Percentiles rank a stretch among this genome's conserved stretches.
phyloP scores from a whole-genome alignment of 495 filamentous ascomycete genomes.

The Talaromyces wortmannii region DNA sequence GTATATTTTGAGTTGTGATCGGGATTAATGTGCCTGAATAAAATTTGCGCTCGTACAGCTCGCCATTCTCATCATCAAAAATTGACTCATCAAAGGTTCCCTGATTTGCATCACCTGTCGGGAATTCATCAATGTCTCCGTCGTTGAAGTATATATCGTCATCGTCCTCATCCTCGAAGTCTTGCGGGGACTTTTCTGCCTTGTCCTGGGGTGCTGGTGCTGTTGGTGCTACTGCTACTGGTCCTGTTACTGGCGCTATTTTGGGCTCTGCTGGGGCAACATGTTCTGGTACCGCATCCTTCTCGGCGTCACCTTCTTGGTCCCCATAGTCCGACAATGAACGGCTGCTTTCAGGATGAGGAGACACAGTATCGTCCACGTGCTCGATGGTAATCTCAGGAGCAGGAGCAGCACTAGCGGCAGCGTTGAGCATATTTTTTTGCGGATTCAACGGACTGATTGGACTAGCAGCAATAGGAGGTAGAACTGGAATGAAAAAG shows the following conservation, averaged over 20 bases:
- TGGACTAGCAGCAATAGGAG: constrained; percentile 32
- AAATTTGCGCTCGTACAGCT: constrained; percentile 36
- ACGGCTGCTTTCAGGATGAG: neutral
- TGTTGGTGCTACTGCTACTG: no score
- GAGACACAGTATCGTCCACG: neutral
- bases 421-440: neutral
- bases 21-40: constrained; percentile 10
- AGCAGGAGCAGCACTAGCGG: neutral
- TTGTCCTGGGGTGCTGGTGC: no score
- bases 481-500: constrained; percentile 27
- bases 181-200: neutral
- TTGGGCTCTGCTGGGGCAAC: neutral
- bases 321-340: constrained; percentile 8
- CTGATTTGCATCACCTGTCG: constrained; percentile 40
- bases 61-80: constrained; percentile 59
- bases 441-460: constrained; percentile 17
- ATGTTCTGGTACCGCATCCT: constrained; percentile 1
- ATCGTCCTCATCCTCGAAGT: constrained; percentile 30
- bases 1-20: constrained; percentile 5
- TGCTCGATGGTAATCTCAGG: neutral
- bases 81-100: constrained; percentile 67
- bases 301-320: neutral
- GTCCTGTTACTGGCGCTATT: neutral
- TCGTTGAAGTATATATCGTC: constrained; percentile 84
- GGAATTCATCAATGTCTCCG: constrained; percentile 57